Base-by-base conservation (phyloP, 1,284 basidiomycete species). In the Cryptococcus sp. region DNA sequence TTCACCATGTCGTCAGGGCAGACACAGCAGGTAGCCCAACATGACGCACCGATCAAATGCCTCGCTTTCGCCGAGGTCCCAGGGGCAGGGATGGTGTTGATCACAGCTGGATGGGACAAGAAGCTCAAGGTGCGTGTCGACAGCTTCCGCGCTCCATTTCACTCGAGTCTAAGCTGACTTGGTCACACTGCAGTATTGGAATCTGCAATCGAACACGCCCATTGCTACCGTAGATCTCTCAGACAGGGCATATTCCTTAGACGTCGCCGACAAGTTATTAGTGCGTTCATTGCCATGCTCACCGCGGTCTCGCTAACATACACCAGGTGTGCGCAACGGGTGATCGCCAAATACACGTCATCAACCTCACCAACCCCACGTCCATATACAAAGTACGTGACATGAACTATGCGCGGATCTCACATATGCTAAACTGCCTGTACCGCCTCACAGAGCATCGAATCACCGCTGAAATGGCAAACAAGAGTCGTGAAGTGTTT, bases 91-190 rank as follows among this genome's bases (percentile, higher is more conserved):
- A 86, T 88, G 10, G 85, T 91, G 57, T 81, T 93, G 40, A 88
- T 87, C 16, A 94, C 92, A 0, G 92, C 90, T 1, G 89, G 89
- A 54, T 96, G 92, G 92, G 93, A 96, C 75, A 92, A 91, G 79
- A 90, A 88, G 15, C 75, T 94, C 68, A 93, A 91, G 83, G 89
- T 91, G 54, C 40, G 79, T 62, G 7, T 27, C 27, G 27, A n/a
- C 17, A 23, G 35, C 25, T 25, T 15, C 42, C 10, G 15, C 22
- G 16, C 6, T 15, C n/a, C 41, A 25, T 27, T 56, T 7, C n/a
- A n/a, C n/a, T n/a, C n/a, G 49, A 13, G 31, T 5, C 3, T 40
- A 50, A 17, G n/a, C 51, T 45, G 49, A 57, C 57, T 50, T 51
- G 4, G 11, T 45, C n/a, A 15, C 22, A n/a, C 19, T 4, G 3